Base-by-base conservation (phyloP, 345 rosid species). In the Corchorus capsularis region DNA sequence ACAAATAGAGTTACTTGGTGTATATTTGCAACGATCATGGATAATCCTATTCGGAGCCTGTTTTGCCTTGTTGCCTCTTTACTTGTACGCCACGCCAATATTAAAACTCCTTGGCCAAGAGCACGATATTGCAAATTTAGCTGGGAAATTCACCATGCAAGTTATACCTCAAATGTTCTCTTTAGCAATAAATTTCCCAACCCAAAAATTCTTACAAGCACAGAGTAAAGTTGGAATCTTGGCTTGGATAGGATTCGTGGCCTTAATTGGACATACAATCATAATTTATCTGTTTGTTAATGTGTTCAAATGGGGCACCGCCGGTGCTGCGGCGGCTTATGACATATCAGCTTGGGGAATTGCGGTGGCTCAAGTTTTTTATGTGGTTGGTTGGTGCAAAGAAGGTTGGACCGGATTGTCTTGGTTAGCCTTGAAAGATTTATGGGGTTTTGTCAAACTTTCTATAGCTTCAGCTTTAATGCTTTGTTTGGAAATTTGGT, bases 401-500 rank as follows among this genome's bases (percentile, higher is more conserved):
- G 98, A 95, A 3, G 92, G 93, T 5, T 93, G 99, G 98, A 85
- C 62, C 3, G 98, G 96, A 6, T 73, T 93, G 61, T 93, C 99
- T 6, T 91, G 93, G 97, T 86, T 87, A 75, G 99, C 98, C 17
- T 93, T 92, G 49, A 84, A 88, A 82, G 97, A 93, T 63, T 72
- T 93, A 5, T 89, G 92, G 96, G 94, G 89, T 2, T 96, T 96
- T 79, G 83, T 87, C 64, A 87, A 79, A 62, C 89, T 95, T 45
- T 93, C 96, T n/a, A 60, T 89, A 19, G 98, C 99, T 53, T 96
- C 99, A n/a, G 99, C 98, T 50, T 87, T 95, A 6, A 93, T 93
- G 98, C 85, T 96, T 78, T 96, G 96, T 76, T 79, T 96, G n/a
- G 98, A 96, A 91, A 91, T 96, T 86, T 96, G 98, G 99, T 96